A percentile compares a stretch with the other conserved stretches of the same genome.
These are phyloP conservation scores for Diaporthe longicolla DNA, from an alignment of 2,329 filamentous ascomycete species.

Conservation along the genomic window DNA sequence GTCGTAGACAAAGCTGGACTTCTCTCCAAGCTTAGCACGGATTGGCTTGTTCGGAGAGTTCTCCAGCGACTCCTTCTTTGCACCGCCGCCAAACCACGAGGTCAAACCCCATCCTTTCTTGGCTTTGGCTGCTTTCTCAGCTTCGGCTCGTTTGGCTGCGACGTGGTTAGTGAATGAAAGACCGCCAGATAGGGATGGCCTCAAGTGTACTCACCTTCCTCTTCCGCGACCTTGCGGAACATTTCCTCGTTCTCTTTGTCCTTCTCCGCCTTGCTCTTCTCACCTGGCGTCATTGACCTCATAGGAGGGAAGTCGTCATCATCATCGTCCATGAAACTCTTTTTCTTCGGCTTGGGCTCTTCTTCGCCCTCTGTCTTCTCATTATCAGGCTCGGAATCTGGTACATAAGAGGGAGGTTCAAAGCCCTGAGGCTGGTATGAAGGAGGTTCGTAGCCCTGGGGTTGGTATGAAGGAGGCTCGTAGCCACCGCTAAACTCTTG, in stretches of 20 bases:
- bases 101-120: slow-evolving; percentile 86
- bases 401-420: slow-evolving; percentile 69
- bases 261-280: slow-evolving; percentile 75
- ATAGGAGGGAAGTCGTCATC: slow-evolving; percentile 75
- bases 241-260: slow-evolving; percentile 88
- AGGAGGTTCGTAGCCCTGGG: slow-evolving; percentile 70
- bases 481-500: slow-evolving; percentile 62
- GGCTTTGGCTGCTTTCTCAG: slow-evolving; percentile 61
- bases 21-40: slow-evolving; percentile 92
- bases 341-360: slow-evolving; percentile 77
- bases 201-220: slow-evolving; percentile 70
- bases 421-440: slow-evolving; percentile 73
- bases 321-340: slow-evolving; percentile 85
- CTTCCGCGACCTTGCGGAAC: slow-evolving; percentile 86
- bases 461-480: slow-evolving; percentile 74
- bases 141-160: slow-evolving; percentile 72
- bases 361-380: slow-evolving; percentile 63
- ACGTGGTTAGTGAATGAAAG: background rate
- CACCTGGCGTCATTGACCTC: slow-evolving; percentile 61
- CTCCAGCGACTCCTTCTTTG: slow-evolving; percentile 72
- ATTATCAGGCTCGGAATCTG: slow-evolving; percentile 59
- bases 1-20: slow-evolving; percentile 94
- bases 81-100: slow-evolving; percentile 83
- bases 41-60: slow-evolving; percentile 76
- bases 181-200: slow-evolving; percentile 39